Percentiles rank a stretch among this genome's conserved stretches.
These are phyloP conservation scores for Fusarium lateritium DNA, from an alignment of 2,329 filamentous ascomycete species.

Conservation along the genomic window DNA sequence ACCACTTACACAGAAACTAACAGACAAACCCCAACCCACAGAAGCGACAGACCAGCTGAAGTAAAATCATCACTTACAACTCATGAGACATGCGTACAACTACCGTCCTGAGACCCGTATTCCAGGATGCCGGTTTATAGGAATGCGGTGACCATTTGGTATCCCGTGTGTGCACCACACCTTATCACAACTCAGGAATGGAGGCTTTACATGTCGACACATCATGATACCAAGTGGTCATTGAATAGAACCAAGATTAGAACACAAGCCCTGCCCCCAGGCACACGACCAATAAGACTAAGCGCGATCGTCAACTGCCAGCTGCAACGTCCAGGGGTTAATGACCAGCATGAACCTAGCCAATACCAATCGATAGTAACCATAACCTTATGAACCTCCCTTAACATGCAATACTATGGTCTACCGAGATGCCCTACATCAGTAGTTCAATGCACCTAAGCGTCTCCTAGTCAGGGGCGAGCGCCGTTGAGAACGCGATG, in stretches of 20 bases:
- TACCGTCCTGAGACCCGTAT: slow-evolving; percentile 13
- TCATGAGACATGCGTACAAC: slow-evolving; percentile 24
- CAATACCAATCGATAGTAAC: slow-evolving; percentile 12
- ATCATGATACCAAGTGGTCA: slow-evolving; percentile 19
- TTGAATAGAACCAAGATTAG: slow-evolving; percentile 9
- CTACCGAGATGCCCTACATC: slow-evolving; percentile 30
- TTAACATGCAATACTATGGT: slow-evolving; percentile 23
- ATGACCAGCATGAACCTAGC: slow-evolving; percentile 17
- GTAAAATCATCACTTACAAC: not conserved
- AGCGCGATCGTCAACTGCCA: slow-evolving; percentile 17
- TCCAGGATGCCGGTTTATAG: slow-evolving; percentile 25
- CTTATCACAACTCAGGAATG: slow-evolving; percentile 34
- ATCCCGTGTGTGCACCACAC: slow-evolving; percentile 19
- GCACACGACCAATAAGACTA: not conserved
- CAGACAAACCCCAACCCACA: not conserved
- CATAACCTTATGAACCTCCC: slow-evolving; percentile 16
- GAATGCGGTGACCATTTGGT: slow-evolving; percentile 28
- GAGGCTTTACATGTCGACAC: slow-evolving; percentile 4
- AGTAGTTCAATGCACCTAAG: slow-evolving; percentile 25
- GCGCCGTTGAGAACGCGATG: slow-evolving; percentile 20
- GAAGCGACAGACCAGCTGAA: not conserved
- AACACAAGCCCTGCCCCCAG: slow-evolving; percentile 6
- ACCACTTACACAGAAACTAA: slow-evolving; percentile 5
- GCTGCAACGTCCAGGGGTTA: slow-evolving; percentile 34
- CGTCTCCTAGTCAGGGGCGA: slow-evolving; percentile 39